Base-by-base conservation (phyloP, 2,329 filamentous ascomycete genomes). In the Incumbomyces lentus region DNA sequence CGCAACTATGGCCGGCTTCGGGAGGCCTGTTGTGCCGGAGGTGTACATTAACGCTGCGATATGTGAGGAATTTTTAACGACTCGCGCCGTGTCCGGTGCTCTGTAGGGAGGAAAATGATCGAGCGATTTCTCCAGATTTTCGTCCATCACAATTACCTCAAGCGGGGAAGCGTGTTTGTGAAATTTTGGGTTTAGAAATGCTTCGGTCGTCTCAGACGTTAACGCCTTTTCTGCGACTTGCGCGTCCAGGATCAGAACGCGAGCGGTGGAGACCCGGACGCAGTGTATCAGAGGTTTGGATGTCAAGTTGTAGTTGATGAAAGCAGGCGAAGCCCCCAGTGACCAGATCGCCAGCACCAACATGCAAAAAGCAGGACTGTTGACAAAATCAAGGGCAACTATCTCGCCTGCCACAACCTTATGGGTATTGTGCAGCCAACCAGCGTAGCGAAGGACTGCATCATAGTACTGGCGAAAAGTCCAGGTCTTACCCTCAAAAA, bases 11-110 rank as follows among this genome's bases (percentile, higher is more conserved):
- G 90, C 89, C 0, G 92, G 90, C 67, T 96, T 96, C 13, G 89
- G 90, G 57, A 78, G 72, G 1, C 84, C 85, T 0, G 92, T 96
- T 0, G 92, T 96, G n/a, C 90, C 90, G 0, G 84, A 90, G 0
- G 92, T 98, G 68, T 95, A 96, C 55, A 95, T 89, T 52, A 94
- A 73, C 37, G 83, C 72, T 1, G 78, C 82, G 68, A 86, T 78
- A 48, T 79, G 74, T 6, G 72, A 65, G 6, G 68, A 58, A 14
- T 68, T 64, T 47, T 72, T 62, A 13, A 77, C 72, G 40, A 66
- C 64, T 49, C 81, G 73, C 38, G 71, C 64, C 38, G 71, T 63
- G 62, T 86, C 76, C 11, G 81, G 72, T 30, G 75, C 72, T 4
- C 84, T 74, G 17, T 71, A 59, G 1, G 77, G 69, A n/a, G 53